Base-by-base conservation (phyloP, 208 protist species). In the Trichomonas tenax region DNA sequence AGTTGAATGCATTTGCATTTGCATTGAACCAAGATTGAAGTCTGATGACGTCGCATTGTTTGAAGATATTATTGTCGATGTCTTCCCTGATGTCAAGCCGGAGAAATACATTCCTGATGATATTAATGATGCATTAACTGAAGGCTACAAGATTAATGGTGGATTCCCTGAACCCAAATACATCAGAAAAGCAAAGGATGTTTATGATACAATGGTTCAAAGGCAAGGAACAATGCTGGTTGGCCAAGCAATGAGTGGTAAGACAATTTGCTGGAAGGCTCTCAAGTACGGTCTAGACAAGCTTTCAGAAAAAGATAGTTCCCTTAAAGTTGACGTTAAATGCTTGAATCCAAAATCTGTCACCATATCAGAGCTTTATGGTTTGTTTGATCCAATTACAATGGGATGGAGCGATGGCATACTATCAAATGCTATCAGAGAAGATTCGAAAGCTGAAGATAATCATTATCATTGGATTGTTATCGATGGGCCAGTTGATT, bases 171-270 rank as follows among this genome's bases (percentile, higher is more conserved):
- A 95, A 48, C 49, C 0, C 21, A 82, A 14, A 31, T 81, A 81
- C 45, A 21, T 96, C 0, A 88, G 14, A 14, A 81, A 97, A 96
- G 96, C 89, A 63, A 95, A 96, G n/a, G 96, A 97, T 96, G 49
- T 97, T 34, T 96, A 99, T 96, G 99, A 99, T 97, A 99, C 99
- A 98, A 99, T 99, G 95, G 97, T 98, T 81, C 98, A 99, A 48
- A 98, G 99, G 9, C 99, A 99, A 97, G 98, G 99, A 96, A 98
- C 99, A 97, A 99, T 99, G 99, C 96, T 99, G 44, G 98, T 99
- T 21, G 99, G 99, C 34, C 97, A 97, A 95, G 98, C 98, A 26
- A 98, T 98, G 97, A 98, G 98, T 45, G 98, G 97, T 72, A 98
- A 98, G 98, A 96, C 98, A 58, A 31, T 51, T 51, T 51, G 15